Evolutionary conservation across 306 rosid genomes (phyloP).

Genomic region (Cucumis melo): DNA sequence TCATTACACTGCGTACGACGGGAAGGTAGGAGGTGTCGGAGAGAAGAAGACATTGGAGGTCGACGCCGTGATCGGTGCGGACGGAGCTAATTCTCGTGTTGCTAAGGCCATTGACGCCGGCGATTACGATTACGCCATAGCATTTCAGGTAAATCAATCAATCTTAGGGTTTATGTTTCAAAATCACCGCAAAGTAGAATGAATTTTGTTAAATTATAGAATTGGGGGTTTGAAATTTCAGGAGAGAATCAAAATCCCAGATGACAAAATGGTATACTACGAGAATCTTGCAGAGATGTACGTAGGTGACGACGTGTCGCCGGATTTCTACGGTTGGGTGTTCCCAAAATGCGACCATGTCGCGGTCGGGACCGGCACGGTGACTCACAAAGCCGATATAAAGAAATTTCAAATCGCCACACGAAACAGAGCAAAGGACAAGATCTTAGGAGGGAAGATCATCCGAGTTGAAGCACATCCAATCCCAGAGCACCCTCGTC

Average conservation of each 20-base stretch:
- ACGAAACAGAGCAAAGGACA: slow-evolving; percentile 86
- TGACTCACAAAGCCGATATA: slow-evolving; percentile 96
- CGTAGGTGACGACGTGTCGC: slow-evolving; percentile 95
- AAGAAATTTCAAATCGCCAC: slow-evolving; percentile 97
- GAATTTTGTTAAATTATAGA: neutral
- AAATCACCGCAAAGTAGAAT: neutral
- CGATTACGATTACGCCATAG: slow-evolving; percentile 91
- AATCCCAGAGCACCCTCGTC: slow-evolving; percentile 96
- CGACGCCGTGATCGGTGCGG: slow-evolving; percentile 94
- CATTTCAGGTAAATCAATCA: slow-evolving; percentile 58
- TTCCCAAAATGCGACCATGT: slow-evolving; percentile 97
- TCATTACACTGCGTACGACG: slow-evolving; percentile 60
- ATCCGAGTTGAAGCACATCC: slow-evolving; percentile 98
- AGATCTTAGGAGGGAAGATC: slow-evolving; percentile 78
- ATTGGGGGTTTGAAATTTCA: slow-evolving; percentile 14
- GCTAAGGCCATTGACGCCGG: slow-evolving; percentile 90
- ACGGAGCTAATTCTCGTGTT: slow-evolving; percentile 91
- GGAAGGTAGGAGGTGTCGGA: slow-evolving; percentile 58
- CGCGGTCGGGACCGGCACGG: slow-evolving; percentile 95
- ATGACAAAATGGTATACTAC: slow-evolving; percentile 80
- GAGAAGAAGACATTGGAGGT: slow-evolving; percentile 63
- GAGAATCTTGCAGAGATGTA: slow-evolving; percentile 95
- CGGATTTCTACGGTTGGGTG: slow-evolving; percentile 96
- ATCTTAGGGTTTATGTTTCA: neutral
- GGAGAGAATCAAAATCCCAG: slow-evolving; percentile 93